These are phyloP conservation scores for Acanthamoeba sp. DNA, from an alignment of 208 protist species.

Conservation along the genomic window DNA sequence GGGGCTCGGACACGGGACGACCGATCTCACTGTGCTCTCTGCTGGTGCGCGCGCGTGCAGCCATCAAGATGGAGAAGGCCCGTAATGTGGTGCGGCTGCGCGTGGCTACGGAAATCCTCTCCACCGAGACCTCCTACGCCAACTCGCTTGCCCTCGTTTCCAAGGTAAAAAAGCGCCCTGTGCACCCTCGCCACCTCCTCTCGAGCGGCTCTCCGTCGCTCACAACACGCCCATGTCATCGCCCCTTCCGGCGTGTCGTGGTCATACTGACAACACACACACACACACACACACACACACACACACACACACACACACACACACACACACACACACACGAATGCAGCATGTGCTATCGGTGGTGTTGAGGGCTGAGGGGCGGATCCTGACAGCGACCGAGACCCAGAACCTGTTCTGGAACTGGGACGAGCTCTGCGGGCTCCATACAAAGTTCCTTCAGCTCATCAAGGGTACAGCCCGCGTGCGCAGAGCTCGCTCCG, in stretches of 20 bases:
- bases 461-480: not conserved
- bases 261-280: too few relatives aligned
- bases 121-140: conserved; percentile 11
- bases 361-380: not conserved
- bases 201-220: not conserved
- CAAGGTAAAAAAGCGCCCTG: too few relatives aligned
- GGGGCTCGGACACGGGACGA: too few relatives aligned
- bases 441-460: not conserved
- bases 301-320: too few relatives aligned
- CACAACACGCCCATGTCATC: not conserved
- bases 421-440: not conserved
- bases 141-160: not conserved
- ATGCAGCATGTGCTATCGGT: not conserved
- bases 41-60: not conserved
- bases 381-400: not conserved
- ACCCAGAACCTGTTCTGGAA: conserved; percentile 50
- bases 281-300: too few relatives aligned
- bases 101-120: conserved; percentile 16
- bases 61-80: conserved; percentile 51
- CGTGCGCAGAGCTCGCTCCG: too few relatives aligned
- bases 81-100: conserved; percentile 29
- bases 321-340: not conserved
- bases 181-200: not conserved
- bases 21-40: too few relatives aligned
- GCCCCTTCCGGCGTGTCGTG: too few relatives aligned